Evolutionary conservation across 257 asterid genomes (phyloP).

Genomic region (Solanum boliviense): DNA sequence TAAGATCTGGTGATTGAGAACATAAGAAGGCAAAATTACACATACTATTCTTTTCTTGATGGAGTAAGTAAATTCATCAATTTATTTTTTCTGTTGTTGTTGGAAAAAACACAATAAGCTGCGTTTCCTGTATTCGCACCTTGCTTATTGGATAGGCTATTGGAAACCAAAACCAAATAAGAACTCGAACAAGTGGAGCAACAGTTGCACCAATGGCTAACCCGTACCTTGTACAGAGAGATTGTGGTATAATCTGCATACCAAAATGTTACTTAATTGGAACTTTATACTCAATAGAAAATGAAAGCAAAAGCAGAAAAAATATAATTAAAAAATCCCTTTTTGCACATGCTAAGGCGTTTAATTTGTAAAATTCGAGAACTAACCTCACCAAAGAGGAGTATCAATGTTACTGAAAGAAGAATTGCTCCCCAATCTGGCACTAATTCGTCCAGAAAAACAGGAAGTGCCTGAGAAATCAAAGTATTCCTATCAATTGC

Average conservation of each 20-base stretch:
- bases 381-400: slow-evolving; percentile 75
- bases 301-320: background rate
- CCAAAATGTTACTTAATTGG: background rate
- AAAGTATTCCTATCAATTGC: background rate
- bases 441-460: slow-evolving; percentile 50
- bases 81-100: background rate
- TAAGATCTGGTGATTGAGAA: slow-evolving; percentile 30
- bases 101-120: background rate
- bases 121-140: slow-evolving; percentile 9
- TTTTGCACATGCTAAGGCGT: background rate
- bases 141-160: slow-evolving; percentile 67
- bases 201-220: slow-evolving; percentile 58
- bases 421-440: slow-evolving; percentile 72
- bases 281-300: background rate
- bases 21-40: background rate
- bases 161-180: slow-evolving; percentile 51
- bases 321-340: background rate
- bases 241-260: slow-evolving; percentile 22
- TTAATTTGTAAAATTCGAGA: background rate
- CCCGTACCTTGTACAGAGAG: slow-evolving; percentile 54
- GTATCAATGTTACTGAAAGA: slow-evolving; percentile 66
- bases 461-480: slow-evolving; percentile 67
- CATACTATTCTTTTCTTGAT: background rate
- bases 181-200: slow-evolving; percentile 38
- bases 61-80: background rate